Evolutionary conservation across 441 rosid genomes (phyloP).

Genomic region (Theobroma grandiflorum): DNA sequence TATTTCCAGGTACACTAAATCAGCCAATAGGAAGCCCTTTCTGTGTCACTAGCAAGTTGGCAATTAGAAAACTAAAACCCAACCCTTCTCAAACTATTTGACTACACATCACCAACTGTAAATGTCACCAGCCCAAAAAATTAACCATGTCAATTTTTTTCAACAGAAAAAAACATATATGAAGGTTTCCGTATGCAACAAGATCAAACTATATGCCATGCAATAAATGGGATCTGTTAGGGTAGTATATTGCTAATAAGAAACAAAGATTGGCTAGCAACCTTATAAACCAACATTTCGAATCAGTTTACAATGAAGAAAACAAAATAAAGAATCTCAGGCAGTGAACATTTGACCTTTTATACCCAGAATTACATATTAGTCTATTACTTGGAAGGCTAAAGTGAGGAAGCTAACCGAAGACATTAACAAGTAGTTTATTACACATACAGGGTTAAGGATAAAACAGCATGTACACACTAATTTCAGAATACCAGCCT

Average conservation of each 20-base stretch:
- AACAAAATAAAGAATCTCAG: slow-evolving; percentile 7
- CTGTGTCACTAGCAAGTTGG: background rate
- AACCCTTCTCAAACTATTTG: background rate
- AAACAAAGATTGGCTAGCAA: slow-evolving; percentile 2
- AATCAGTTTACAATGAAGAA: slow-evolving; percentile 22
- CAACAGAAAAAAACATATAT: background rate
- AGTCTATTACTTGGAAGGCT: slow-evolving; percentile 2
- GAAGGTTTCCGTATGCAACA: slow-evolving; percentile 4
- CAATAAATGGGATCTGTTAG: background rate
- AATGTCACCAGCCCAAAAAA: background rate
- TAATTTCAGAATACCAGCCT: slow-evolving; percentile 23
- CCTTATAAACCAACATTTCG: slow-evolving; percentile 17
- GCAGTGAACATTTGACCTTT: background rate
- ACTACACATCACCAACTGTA: background rate
- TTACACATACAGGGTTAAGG: background rate
- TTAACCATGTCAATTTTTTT: background rate
- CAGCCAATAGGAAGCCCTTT: background rate
- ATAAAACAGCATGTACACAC: background rate
- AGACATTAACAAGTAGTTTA: background rate
- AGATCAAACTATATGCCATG: background rate
- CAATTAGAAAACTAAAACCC: background rate
- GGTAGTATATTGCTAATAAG: background rate
- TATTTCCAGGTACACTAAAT: background rate
- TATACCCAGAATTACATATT: background rate
- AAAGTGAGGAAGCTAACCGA: slow-evolving; percentile 9